Evolutionary conservation across 108 stramenopile species (phyloP), one percentile per base, ranked within the genome.

Genomic region (Cyclostephanos invisitatus): DNA sequence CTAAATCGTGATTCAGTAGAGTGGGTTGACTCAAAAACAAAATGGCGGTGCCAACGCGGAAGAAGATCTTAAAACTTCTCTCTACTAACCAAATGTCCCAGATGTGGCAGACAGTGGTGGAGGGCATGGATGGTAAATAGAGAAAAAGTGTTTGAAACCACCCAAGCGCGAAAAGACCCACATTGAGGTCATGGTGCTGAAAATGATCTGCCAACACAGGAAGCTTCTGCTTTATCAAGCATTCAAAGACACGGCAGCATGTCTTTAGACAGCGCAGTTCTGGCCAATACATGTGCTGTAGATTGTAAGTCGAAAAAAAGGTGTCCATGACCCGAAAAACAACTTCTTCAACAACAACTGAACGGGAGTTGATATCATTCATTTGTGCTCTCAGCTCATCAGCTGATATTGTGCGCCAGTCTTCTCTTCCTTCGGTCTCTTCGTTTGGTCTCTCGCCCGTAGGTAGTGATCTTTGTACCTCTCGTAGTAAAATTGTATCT

Each of bases 61-160:
- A 95, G 72, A 91, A 95, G 44, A 95, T 95, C 67, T 95, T 95
- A 80, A 89, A 91, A 49, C 84, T 86, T 51, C 94, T 46, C 58
- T 95, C 94, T n/a, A 95, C 94, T 9, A 95, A 80, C 91, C 91
- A 95, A 57, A 95, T 93, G 64, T 95, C 94, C 94, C 94, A 95
- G 81, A 95, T 95, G 68, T 92, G 91, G 56, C 89, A 91, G 22
- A 95, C 91, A 15, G 94, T 95, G 11, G 89, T 83, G 17, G 89
- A 82, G 32, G 94, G 94, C 94, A 95, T 95, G 7, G 94, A 95
- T n/a, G 94, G 94, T 7, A 95, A 73, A 58, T 95, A 95, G 17
- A 95, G 75, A 70, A 93, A 95, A 25, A 92, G 74, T 7, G 94
- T 95, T 72, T 95, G 94, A 63, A 95, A 95, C 94, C 94, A 95